Conservation (phyloP, 2,329 filamentous ascomycete species). For the Neonectria magnoliae region DNA sequence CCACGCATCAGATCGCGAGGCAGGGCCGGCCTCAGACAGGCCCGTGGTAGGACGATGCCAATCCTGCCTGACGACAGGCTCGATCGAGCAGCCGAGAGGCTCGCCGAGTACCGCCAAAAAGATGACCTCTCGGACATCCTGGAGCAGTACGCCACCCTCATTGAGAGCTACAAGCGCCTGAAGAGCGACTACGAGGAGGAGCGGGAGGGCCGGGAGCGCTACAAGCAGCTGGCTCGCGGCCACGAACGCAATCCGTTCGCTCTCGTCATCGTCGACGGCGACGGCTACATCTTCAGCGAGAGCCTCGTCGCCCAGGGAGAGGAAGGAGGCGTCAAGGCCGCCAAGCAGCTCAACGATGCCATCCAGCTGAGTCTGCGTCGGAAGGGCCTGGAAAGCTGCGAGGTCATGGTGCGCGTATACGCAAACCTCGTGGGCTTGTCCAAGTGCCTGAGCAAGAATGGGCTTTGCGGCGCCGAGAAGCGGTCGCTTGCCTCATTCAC, state of each 20-base stretch:
- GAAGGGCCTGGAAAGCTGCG: slow-evolving; percentile 60
- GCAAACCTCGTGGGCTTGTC: slow-evolving; percentile 65
- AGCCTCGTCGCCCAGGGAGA: slow-evolving; percentile 57
- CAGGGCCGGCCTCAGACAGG: slow-evolving; percentile 21
- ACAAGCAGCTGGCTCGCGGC: slow-evolving; percentile 61
- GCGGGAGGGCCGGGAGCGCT: slow-evolving; percentile 61
- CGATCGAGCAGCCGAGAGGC: slow-evolving; percentile 38
- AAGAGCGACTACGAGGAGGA: slow-evolving; percentile 68
- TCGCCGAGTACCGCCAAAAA: slow-evolving; percentile 45
- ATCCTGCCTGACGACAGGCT: slow-evolving; percentile 37
- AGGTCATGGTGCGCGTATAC: slow-evolving; percentile 65
- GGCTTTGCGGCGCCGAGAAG: slow-evolving; percentile 63
- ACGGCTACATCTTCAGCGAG: slow-evolving; percentile 66
- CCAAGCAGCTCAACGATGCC: slow-evolving; percentile 61
- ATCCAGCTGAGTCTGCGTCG: slow-evolving; percentile 59
- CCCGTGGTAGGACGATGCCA: slow-evolving; percentile 16
- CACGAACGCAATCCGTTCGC: slow-evolving; percentile 67
- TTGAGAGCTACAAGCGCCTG: slow-evolving; percentile 64
- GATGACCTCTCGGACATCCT: slow-evolving; percentile 45
- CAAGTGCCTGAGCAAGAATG: slow-evolving; percentile 55
- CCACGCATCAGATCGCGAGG: slow-evolving; percentile 25
- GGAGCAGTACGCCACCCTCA: slow-evolving; percentile 49
- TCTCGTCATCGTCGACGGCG: slow-evolving; percentile 69
- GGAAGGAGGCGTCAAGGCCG: slow-evolving; percentile 66
- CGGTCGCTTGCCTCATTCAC: slow-evolving; percentile 65